Base-by-base conservation (phyloP, 805 yeast genomes). In the Suhomyces xylopsoci region DNA sequence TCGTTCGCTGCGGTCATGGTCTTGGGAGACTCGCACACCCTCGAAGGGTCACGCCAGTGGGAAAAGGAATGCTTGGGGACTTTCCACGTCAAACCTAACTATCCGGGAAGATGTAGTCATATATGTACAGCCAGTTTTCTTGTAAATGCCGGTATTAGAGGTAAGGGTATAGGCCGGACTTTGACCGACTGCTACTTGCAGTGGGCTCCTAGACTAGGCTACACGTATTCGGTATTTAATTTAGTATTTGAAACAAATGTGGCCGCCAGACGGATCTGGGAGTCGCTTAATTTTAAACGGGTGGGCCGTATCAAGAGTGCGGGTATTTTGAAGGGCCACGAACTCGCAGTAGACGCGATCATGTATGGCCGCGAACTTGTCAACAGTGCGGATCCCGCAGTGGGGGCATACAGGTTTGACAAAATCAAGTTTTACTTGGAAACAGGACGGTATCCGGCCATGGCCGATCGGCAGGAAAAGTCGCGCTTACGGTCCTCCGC, bases 121-220 rank as follows among this genome's bases (percentile, higher is more conserved):
- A 86, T 94, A n/a, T 91, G 96, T 61, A 88, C 96, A 0, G 96
- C 90, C 1, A 86, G 87, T 19, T 88, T 93, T 60, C 72, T 93
- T 34, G 98, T 93, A 2, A 91, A 93, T 68, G 94, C 96, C 3
- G 96, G 96, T 58, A 90, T 90, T 59, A 76, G 99, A 61, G 91
- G 93, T 24, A 89, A 88, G 65, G 97, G 97, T 4, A 89, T 94
- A 25, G 99, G 98, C 5, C 76, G 86, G 51, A 87, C 94, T 0
- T 68, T 94, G 55, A 85, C 88, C 15, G 96, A 90, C 61, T 87
- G 96, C 60, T 90, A 83, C 60, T 66, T 92, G 22, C 90, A 87
- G 54, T 94, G 98, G 98, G 90, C 97, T 1, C 93, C 93, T 12
- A 77, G 84, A 55, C 74, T 94, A 41, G 97, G 97, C 3, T 93